These are phyloP conservation scores for Neodidymelliopsis sp. DNA, from an alignment of 2,329 filamentous ascomycete genomes.

Conservation along the genomic window DNA sequence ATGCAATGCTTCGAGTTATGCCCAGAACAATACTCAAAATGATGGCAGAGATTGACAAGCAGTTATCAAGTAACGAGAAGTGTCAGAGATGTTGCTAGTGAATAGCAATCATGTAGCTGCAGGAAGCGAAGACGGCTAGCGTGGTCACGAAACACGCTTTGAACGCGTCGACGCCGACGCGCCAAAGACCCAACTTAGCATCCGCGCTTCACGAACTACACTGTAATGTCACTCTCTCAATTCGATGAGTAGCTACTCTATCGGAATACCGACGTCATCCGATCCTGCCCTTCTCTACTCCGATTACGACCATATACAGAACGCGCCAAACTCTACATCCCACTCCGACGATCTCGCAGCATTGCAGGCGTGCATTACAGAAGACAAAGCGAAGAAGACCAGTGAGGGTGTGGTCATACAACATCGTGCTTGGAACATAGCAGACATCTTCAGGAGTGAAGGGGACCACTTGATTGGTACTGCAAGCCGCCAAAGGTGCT, in stretches of 20 bases:
- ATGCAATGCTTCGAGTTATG: no score
- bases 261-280: slow-evolving; percentile 56
- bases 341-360: slow-evolving; percentile 59
- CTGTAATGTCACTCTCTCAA: slow-evolving; percentile 4
- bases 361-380: slow-evolving; percentile 51
- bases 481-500: slow-evolving; percentile 8
- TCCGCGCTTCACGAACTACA: not conserved
- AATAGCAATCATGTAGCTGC: not conserved
- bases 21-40: no score
- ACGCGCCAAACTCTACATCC: slow-evolving; percentile 33
- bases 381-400: slow-evolving; percentile 53
- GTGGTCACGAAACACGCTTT: slow-evolving; percentile 17
- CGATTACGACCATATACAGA: slow-evolving; percentile 43
- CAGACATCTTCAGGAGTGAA: slow-evolving; percentile 60
- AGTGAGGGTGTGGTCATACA: slow-evolving; percentile 59
- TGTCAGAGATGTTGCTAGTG: no score
- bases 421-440: slow-evolving; percentile 57
- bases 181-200: slow-evolving; percentile 3
- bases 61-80: no score
- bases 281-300: slow-evolving; percentile 60
- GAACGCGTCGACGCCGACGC: slow-evolving; percentile 25
- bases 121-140: slow-evolving; percentile 23
- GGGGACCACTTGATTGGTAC: slow-evolving; percentile 50
- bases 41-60: no score
- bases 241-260: slow-evolving; percentile 41